phyloP scores from a whole-genome alignment of 768 basidiomycete species.

The Boletus rubropictus region DNA sequence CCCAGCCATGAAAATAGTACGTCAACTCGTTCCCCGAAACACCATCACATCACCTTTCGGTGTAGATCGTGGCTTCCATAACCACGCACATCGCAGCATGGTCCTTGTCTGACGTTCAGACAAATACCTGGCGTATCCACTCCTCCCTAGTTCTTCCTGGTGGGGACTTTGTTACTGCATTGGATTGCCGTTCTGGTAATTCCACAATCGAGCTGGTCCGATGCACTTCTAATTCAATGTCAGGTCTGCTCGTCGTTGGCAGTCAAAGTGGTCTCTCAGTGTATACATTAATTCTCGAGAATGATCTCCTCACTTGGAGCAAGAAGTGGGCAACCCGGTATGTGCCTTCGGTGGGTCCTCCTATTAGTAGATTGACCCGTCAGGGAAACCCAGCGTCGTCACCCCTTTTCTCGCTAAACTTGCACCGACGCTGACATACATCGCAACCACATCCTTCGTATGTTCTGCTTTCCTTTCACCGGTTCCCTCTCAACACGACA shows the following conservation, averaged over 20 bases:
- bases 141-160: slow-evolving; percentile 69
- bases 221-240: slow-evolving; percentile 23
- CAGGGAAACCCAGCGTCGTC: slow-evolving; percentile 35
- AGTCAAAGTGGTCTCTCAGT: slow-evolving; percentile 56
- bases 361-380: slow-evolving; percentile 10
- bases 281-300: slow-evolving; percentile 72
- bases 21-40: slow-evolving; percentile 28
- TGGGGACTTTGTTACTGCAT: slow-evolving; percentile 46
- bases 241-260: slow-evolving; percentile 74
- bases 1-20: slow-evolving; percentile 73
- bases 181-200: slow-evolving; percentile 74
- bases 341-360: slow-evolving; percentile 13
- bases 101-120: slow-evolving; percentile 63
- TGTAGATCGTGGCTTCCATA: slow-evolving; percentile 69
- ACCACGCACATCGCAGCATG: slow-evolving; percentile 67
- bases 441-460: slow-evolving; percentile 60
- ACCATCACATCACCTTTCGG: slow-evolving; percentile 2
- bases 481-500: slow-evolving; percentile 4
- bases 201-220: background rate
- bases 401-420: slow-evolving; percentile 52
- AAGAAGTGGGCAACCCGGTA: slow-evolving; percentile 70
- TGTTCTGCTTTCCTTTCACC: slow-evolving; percentile 15
- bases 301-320: slow-evolving; percentile 80
- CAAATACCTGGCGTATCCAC: slow-evolving; percentile 71
- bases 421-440: slow-evolving; percentile 72